Evolutionary conservation across 2,329 filamentous ascomycete species (phyloP).

Genomic region (Thermomyces lanuginosus): DNA sequence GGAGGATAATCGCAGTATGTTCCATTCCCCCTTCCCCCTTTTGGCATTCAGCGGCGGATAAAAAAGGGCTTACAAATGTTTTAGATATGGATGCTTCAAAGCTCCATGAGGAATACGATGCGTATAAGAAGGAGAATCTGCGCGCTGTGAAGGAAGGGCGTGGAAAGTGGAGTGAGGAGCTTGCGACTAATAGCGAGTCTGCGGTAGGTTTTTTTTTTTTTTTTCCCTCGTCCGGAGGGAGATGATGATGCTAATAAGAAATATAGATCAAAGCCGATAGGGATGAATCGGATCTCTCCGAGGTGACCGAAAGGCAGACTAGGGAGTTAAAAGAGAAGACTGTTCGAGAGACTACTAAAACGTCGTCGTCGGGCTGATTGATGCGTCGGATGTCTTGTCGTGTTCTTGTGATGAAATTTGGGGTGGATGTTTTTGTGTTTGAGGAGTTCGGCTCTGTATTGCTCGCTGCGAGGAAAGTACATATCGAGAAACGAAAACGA

Average conservation of each 20-base stretch:
- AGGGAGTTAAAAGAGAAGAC: constrained; percentile 1
- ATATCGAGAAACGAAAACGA: constrained; percentile 1
- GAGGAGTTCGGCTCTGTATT: neutral
- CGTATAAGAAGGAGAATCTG: constrained; percentile 47
- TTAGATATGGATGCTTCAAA: constrained; percentile 25
- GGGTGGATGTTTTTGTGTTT: too few relatives aligned
- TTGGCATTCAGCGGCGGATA: neutral
- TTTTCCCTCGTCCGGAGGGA: too few relatives aligned
- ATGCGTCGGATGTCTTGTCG: too few relatives aligned
- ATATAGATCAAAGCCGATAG: constrained; percentile 47
- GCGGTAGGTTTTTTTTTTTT: constrained; percentile 35
- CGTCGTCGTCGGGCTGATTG: too few relatives aligned
- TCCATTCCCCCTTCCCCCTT: neutral
- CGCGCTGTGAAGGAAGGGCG: constrained; percentile 40
- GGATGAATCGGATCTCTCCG: constrained; percentile 14
- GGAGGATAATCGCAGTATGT: constrained; percentile 21
- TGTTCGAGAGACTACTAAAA: neutral
- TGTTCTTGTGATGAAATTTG: too few relatives aligned
- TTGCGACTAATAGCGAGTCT: constrained; percentile 67
- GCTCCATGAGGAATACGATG: constrained; percentile 29
- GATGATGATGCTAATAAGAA: too few relatives aligned
- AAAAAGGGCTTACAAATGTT: constrained; percentile 1
- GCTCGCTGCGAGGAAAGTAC: neutral
- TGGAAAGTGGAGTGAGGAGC: constrained; percentile 59
- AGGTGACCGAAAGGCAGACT: constrained; percentile 1